Evolutionary conservation across 2,329 filamentous ascomycete genomes (phyloP).

Genomic region (Aspergillus aculeatinus): DNA sequence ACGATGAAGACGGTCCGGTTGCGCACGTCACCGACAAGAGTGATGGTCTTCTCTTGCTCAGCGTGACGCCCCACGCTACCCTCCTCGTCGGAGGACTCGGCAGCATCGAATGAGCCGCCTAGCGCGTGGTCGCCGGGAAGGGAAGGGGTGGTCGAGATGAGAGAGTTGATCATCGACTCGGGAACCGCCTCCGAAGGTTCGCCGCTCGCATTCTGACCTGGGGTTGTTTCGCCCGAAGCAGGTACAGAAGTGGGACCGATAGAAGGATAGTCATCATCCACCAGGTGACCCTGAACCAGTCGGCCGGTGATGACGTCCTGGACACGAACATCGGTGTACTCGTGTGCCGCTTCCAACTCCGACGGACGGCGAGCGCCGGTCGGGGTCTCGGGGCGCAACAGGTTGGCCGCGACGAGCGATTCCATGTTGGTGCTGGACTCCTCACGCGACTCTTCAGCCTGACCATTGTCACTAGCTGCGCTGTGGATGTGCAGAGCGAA

Average conservation of each 20-base stretch:
- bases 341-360: slow-evolving; percentile 46
- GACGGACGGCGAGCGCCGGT: slow-evolving; percentile 43
- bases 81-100: slow-evolving; percentile 90
- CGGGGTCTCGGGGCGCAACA: slow-evolving; percentile 38
- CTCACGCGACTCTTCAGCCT: slow-evolving; percentile 14
- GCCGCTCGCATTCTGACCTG: slow-evolving; percentile 48
- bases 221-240: slow-evolving; percentile 57
- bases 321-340: slow-evolving; percentile 77
- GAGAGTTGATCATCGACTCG: slow-evolving; percentile 80
- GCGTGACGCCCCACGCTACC: slow-evolving; percentile 55
- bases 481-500: slow-evolving; percentile 30
- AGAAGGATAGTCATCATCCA: slow-evolving; percentile 88
- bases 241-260: slow-evolving; percentile 64
- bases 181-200: slow-evolving; percentile 58
- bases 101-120: slow-evolving; percentile 80
- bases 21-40: slow-evolving; percentile 91
- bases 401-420: slow-evolving; percentile 23
- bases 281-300: slow-evolving; percentile 89
- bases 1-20: slow-evolving; percentile 88
- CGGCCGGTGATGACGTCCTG: slow-evolving; percentile 89
- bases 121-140: slow-evolving; percentile 68
- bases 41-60: slow-evolving; percentile 89
- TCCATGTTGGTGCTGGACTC: slow-evolving; percentile 27
- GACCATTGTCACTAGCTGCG: slow-evolving; percentile 15
- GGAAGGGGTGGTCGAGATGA: slow-evolving; percentile 77